phyloP scores from a whole-genome alignment of 2,329 filamentous ascomycete genomes.

The Ophiosphaerella herpotricha region DNA sequence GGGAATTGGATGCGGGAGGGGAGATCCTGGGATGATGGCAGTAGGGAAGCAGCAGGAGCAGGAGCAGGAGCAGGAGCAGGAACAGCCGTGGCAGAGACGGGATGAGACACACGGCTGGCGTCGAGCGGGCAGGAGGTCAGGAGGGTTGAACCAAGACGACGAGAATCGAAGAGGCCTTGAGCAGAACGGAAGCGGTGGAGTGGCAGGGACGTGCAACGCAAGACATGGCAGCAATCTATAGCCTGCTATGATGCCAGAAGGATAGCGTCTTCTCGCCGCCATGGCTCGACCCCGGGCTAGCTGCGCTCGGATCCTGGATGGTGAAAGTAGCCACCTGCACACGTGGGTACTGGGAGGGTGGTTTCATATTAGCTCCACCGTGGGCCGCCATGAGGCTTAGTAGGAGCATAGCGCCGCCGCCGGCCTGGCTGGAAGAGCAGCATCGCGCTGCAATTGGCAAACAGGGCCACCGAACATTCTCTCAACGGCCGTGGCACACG shows the following conservation, averaged over 20 bases:
- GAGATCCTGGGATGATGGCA: conserved; percentile 30
- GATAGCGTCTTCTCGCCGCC: conserved; percentile 33
- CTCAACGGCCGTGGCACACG: conserved; percentile 25
- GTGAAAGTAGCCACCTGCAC: conserved; percentile 42
- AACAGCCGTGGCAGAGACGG: not conserved
- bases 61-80: not conserved
- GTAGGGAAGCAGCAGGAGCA: conserved; percentile 12
- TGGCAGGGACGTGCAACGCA: conserved; percentile 25
- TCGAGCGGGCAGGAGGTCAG: not conserved
- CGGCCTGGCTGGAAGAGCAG: conserved; percentile 12
- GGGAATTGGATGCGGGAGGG: conserved; percentile 16
- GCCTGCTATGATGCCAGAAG: conserved; percentile 40
- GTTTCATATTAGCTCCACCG: conserved; percentile 41
- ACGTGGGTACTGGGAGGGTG: conserved; percentile 45
- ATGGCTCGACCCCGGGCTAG: conserved; percentile 31
- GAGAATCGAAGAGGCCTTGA: conserved; percentile 23
- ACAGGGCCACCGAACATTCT: conserved; percentile 11
- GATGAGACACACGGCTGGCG: too few relatives aligned
- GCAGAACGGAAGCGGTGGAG: conserved; percentile 18
- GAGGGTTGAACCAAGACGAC: not conserved
- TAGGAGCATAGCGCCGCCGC: conserved; percentile 22
- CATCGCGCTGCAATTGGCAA: not conserved
- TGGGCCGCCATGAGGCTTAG: conserved; percentile 23
- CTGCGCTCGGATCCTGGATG: conserved; percentile 34
- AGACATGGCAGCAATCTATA: conserved; percentile 42